Conservation (phyloP, 2,329 filamentous ascomycete species). For the Cytospora paraplurivora region DNA sequence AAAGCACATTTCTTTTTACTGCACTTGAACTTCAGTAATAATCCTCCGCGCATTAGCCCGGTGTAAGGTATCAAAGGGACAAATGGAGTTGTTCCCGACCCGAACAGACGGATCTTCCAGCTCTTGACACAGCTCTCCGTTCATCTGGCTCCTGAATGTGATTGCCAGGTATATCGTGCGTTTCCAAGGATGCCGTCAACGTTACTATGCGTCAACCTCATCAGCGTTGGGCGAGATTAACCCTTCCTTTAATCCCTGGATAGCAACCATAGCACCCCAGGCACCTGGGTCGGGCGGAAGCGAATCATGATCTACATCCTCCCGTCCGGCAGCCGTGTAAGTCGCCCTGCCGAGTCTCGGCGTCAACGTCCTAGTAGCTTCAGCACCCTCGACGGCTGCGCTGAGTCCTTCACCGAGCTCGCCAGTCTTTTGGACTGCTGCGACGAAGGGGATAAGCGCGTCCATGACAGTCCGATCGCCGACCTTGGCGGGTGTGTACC, state of each 20-base stretch:
- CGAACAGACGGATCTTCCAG: too few species aligned
- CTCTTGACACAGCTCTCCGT: background rate
- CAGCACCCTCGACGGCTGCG: slow-evolving; percentile 61
- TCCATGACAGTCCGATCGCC: slow-evolving; percentile 62
- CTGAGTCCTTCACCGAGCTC: slow-evolving; percentile 58
- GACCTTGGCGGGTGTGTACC: slow-evolving; percentile 57
- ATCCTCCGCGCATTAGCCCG: too few species aligned
- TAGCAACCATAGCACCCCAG: slow-evolving; percentile 65
- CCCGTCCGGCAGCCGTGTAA: slow-evolving; percentile 61
- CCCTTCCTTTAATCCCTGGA: slow-evolving; percentile 41
- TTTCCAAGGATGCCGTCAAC: background rate
- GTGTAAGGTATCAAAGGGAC: too few species aligned
- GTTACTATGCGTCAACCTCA: slow-evolving; percentile 1
- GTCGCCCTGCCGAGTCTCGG: slow-evolving; percentile 68
- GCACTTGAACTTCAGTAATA: too few species aligned
- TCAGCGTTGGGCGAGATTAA: slow-evolving; percentile 8
- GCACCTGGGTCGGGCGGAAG: slow-evolving; percentile 70
- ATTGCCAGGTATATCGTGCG: background rate
- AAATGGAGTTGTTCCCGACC: too few species aligned
- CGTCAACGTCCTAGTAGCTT: slow-evolving; percentile 65
- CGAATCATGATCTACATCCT: slow-evolving; percentile 30
- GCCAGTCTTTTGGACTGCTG: slow-evolving; percentile 47
- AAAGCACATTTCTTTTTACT: too few species aligned
- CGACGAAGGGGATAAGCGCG: slow-evolving; percentile 56
- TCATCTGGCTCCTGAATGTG: background rate